A percentile compares a stretch with the other conserved stretches of the same genome.
These are phyloP conservation scores for Blastobotrys mokoenaii DNA, from an alignment of 805 yeast species.

Conservation along the genomic window DNA sequence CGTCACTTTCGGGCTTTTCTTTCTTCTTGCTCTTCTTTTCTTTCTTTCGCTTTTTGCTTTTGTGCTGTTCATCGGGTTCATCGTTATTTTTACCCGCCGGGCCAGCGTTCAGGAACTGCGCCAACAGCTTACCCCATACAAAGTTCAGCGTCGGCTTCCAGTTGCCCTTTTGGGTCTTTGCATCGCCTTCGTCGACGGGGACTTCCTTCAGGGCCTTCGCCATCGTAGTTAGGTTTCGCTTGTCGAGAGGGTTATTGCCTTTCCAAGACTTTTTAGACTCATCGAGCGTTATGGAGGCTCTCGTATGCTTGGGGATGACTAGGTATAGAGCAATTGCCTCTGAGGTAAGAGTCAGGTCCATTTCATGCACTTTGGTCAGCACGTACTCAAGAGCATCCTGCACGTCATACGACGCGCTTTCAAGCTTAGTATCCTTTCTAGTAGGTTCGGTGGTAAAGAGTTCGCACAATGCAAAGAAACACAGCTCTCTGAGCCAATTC, in stretches of 20 bases:
- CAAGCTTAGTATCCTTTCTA: background rate
- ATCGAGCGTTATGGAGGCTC: background rate
- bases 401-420: constrained; percentile 1
- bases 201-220: constrained; percentile 48
- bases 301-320: constrained; percentile 15
- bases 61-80: constrained; percentile 21
- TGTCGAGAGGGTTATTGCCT: constrained; percentile 61
- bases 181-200: constrained; percentile 26
- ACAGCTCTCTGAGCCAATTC: constrained; percentile 81
- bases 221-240: constrained; percentile 53
- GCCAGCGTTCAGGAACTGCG: constrained; percentile 24
- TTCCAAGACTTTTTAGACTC: constrained; percentile 47
- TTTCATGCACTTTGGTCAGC: constrained; percentile 40
- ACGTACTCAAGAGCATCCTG: constrained; percentile 18
- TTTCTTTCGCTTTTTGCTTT: constrained; percentile 33
- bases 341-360: constrained; percentile 52
- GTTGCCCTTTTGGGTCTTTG: constrained; percentile 23
- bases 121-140: constrained; percentile 60
- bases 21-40: constrained; percentile 14
- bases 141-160: constrained; percentile 74
- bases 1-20: constrained; percentile 23
- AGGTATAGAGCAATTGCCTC: constrained; percentile 77
- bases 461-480: constrained; percentile 55
- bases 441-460: background rate
- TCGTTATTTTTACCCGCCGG: background rate